A percentile compares a stretch with the other conserved stretches of the same genome.
Evolutionary conservation across 768 basidiomycete genomes (phyloP).

Genomic region (Leccinum imitatum): DNA sequence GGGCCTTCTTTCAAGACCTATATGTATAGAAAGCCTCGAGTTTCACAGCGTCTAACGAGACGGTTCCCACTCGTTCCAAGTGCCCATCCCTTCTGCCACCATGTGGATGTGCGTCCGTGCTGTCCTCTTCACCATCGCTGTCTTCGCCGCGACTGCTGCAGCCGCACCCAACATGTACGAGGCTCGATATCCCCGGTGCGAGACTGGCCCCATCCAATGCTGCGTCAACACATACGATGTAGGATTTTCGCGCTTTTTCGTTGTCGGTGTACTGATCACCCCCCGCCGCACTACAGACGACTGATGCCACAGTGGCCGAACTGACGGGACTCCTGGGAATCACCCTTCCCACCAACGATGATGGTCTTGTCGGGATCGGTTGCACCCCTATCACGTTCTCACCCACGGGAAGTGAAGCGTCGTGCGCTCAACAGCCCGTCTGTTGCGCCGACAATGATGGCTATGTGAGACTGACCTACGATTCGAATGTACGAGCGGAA

Average conservation of each 20-base stretch:
- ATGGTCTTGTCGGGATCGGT: slow-evolving; percentile 4
- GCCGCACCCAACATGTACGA: slow-evolving; percentile 11
- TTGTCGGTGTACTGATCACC: background rate
- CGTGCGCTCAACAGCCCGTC: slow-evolving; percentile 16
- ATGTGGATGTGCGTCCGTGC: slow-evolving; percentile 10
- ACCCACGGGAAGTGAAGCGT: background rate
- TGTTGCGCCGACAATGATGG: slow-evolving; percentile 16
- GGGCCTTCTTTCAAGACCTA: background rate
- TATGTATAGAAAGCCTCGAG: slow-evolving; percentile 15
- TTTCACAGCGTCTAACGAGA: background rate
- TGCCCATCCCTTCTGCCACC: background rate
- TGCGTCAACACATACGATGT: slow-evolving; percentile 7
- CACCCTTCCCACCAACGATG: background rate
- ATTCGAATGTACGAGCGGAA: background rate
- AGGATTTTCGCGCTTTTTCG: background rate
- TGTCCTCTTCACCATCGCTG: slow-evolving; percentile 11
- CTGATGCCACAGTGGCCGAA: background rate
- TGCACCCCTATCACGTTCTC: slow-evolving; percentile 4
- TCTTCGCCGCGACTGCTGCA: slow-evolving; percentile 5
- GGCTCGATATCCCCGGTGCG: slow-evolving; percentile 7
- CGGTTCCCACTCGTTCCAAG: background rate
- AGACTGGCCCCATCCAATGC: slow-evolving; percentile 14
- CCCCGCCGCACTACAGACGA: background rate
- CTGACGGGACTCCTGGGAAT: slow-evolving; percentile 4
- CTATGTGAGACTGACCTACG: slow-evolving; percentile 4